These are phyloP conservation scores for Vicia villosa DNA, from an alignment of 306 rosid genomes.

Conservation along the genomic window DNA sequence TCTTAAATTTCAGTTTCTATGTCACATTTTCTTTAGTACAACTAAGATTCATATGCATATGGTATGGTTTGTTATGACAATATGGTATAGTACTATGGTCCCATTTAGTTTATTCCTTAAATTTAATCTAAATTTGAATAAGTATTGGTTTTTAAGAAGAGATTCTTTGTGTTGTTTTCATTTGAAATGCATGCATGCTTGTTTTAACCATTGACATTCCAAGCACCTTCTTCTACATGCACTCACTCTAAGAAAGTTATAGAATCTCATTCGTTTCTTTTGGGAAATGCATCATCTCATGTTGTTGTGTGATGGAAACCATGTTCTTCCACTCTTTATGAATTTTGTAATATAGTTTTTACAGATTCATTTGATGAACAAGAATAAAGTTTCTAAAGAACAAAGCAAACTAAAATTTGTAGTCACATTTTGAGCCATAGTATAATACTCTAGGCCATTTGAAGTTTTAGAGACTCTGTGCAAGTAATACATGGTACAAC, in stretches of 20 bases:
- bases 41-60: not conserved
- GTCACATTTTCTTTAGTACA: conserved; percentile 16
- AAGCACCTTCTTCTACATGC: conserved; percentile 34
- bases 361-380: not conserved
- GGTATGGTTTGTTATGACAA: not conserved
- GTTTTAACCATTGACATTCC: conserved; percentile 39
- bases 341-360: not conserved
- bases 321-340: not conserved
- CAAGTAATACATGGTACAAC: no score
- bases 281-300: conserved; percentile 17
- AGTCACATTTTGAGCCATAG: not conserved
- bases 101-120: not conserved
- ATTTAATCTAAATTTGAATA: not conserved
- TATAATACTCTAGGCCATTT: not conserved
- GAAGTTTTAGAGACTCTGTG: not conserved
- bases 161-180: conserved; percentile 6
- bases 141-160: conserved; percentile 1
- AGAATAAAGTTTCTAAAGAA: not conserved
- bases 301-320: conserved; percentile 35
- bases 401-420: not conserved
- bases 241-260: conserved; percentile 42
- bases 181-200: conserved; percentile 23
- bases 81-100: not conserved
- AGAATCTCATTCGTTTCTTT: conserved; percentile 52
- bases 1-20: not conserved